A percentile compares a stretch with the other conserved stretches of the same genome.
Conservation (phyloP, 148 eudicot species). For the Tetragonia tetragonoides region DNA sequence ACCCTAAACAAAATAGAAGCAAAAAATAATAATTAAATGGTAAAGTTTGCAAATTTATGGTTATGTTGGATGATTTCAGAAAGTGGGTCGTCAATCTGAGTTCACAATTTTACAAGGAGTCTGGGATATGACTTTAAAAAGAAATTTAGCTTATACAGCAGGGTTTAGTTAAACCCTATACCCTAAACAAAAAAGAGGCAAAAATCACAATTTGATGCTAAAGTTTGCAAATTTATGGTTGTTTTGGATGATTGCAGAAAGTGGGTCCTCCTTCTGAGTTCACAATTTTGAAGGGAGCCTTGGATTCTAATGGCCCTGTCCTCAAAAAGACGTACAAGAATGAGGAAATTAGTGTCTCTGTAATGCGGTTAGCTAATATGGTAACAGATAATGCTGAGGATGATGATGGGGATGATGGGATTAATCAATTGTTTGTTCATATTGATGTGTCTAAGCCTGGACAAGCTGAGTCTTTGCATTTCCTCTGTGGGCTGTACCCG, state of each 20-base stretch:
- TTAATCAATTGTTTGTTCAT: slow-evolving; percentile 84
- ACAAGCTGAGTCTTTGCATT: slow-evolving; percentile 52
- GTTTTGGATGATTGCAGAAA: slow-evolving; percentile 40
- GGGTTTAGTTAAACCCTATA: slow-evolving; percentile 28
- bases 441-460: slow-evolving; percentile 72
- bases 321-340: slow-evolving; percentile 51
- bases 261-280: slow-evolving; percentile 70
- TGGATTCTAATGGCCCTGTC: slow-evolving; percentile 71
- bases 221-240: background rate
- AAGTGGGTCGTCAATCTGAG: slow-evolving; percentile 64
- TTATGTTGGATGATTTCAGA: slow-evolving; percentile 36
- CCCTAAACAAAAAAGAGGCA: background rate
- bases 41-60: background rate
- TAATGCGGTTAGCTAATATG: slow-evolving; percentile 69
- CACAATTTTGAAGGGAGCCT: slow-evolving; percentile 66
- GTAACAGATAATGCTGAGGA: slow-evolving; percentile 34
- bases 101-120: slow-evolving; percentile 73
- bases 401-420: slow-evolving; percentile 54
- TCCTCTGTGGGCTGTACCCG: slow-evolving; percentile 88
- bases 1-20: background rate
- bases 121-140: slow-evolving; percentile 28
- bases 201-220: background rate
- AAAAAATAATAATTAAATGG: too few species aligned
- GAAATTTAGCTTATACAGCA: background rate
- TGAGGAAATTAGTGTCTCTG: slow-evolving; percentile 75